Evolutionary conservation across 371 early-diverging fungal genomes (phyloP), one percentile per base, ranked within the genome.

Genomic region (Mucor saturninus): DNA sequence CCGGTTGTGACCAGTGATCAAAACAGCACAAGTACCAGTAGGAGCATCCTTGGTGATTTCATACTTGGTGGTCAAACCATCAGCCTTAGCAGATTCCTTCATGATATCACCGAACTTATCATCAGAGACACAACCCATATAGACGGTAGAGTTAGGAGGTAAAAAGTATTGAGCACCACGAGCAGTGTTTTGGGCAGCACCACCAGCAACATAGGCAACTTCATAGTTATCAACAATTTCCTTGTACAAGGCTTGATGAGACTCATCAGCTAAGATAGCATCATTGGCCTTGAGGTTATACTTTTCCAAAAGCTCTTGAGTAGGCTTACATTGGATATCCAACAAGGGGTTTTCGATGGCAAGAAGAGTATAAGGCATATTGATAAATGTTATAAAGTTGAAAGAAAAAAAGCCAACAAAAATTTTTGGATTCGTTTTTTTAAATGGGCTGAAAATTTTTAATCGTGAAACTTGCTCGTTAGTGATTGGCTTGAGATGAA

Each of bases 281-380:
- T 94, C 90, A 85, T 98, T 96, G 63, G 93, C 88, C 83, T 95
- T 91, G 66, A 98, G 86, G 53, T 84, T 83, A 74, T 90, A 90
- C 89, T 95, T 94, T 37, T 75, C 74, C 56, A 98, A 78, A 56
- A 97, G 80, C 2, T 78, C 88, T 50, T 84, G 79, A 58, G 83
- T 74, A 52, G 90, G 95, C 53, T 83, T 81, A 69, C 93, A 93
- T 63, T 91, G 92, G 75, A 98, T 97, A 84, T 98, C 98, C 72
- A 98, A 88, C 68, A 98, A 85, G 56, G 98, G 98, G 87, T 98
- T 98, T 75, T 92, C 96, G 85, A 96, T 91, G 48, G 70, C 80
- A 37, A 83, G 66, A 39, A 80, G 68, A 49, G 69, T 63, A 63
- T 75, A 80, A 67, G 77, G 50, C 70, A 70, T 70, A 21, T 43